Evolutionary conservation across 352 stramenopile species (phyloP), one percentile per base, ranked within the genome.

Genomic region (Phytophthora podocarpi): DNA sequence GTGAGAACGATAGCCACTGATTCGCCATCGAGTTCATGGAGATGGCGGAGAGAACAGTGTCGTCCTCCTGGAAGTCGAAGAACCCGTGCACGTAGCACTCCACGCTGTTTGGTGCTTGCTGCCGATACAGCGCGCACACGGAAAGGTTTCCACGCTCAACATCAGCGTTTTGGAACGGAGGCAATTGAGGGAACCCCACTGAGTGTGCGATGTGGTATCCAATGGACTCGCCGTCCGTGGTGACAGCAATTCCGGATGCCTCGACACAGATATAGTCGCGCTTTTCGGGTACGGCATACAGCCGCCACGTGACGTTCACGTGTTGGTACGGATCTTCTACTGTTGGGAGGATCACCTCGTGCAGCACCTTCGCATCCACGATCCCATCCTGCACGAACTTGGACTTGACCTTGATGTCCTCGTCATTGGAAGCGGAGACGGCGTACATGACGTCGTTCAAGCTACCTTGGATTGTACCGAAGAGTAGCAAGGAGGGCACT

Each of bases 391-490:
- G 51, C 11, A 80, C 52, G 52, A 79, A 86, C 45, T 61, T 61
- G 31, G 51, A 74, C 24, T 68, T 70, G 27, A 83, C 27, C 5
- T 70, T 65, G 46, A 80, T 72, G 23, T 63, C 58, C 21, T 66
- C 63, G 40, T 67, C 61, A 27, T 66, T 67, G 5, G 64, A 57
- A 9, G 64, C 57, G 2, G 64, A 26, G 2, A 71, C 64, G 1
- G 67, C 76, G 53, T 80, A 86, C 70, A 83, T 74, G 45, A 78
- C 52, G 48, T 83, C 74, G 39, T 83, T 57, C 23, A 83, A 48
- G 6, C 32, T 64, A 8, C 74, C 70, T 16, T 55, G 52, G 35
- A 77, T 43, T n/a, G 41, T 70, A 1, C 59, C 68, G 10, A 65
- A 58, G 0, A 68, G 39, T 28, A 71, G 30, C 43, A 77, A 41